phyloP scores from a whole-genome alignment of 768 basidiomycete species.

The Phallus indusiatus region DNA sequence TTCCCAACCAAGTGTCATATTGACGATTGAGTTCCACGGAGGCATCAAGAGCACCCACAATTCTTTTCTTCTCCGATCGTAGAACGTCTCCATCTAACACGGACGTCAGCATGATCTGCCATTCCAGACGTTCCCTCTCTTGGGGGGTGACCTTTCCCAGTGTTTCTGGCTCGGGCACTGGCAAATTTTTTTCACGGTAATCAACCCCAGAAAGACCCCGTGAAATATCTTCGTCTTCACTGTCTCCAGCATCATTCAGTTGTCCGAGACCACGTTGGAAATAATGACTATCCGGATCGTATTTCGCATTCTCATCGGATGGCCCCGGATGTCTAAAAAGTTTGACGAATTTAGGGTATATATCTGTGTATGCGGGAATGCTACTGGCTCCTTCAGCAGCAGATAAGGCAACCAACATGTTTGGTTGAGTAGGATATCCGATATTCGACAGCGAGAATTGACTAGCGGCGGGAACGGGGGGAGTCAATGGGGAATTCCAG shows the following conservation, averaged over 20 bases:
- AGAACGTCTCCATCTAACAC: conserved; percentile 92
- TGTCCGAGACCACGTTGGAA: conserved; percentile 63
- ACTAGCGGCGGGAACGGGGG: neutral
- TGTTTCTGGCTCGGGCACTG: conserved; percentile 52
- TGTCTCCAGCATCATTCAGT: conserved; percentile 58
- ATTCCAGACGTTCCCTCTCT: conserved; percentile 79
- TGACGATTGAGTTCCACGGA: conserved; percentile 55
- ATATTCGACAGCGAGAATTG: conserved; percentile 11
- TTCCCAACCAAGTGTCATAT: conserved; percentile 78
- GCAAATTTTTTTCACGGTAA: conserved; percentile 34
- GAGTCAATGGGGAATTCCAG: conserved; percentile 4
- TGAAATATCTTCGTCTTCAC: conserved; percentile 63
- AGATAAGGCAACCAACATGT: conserved; percentile 19
- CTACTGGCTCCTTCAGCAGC: neutral
- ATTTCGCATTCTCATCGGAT: conserved; percentile 57
- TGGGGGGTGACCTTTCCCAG: conserved; percentile 60
- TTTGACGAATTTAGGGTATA: conserved; percentile 73
- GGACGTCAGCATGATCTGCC: conserved; percentile 92
- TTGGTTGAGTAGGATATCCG: conserved; percentile 21
- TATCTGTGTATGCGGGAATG: conserved; percentile 39
- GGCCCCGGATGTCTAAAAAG: conserved; percentile 58
- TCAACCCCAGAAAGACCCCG: conserved; percentile 32
- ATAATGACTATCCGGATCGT: conserved; percentile 79
- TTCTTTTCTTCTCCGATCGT: conserved; percentile 89
- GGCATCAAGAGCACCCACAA: conserved; percentile 68